Evolutionary conservation across 1,284 basidiomycete genomes (phyloP), one percentile per base, ranked within the genome.

Genomic region (Cystobasidium pallidum): DNA sequence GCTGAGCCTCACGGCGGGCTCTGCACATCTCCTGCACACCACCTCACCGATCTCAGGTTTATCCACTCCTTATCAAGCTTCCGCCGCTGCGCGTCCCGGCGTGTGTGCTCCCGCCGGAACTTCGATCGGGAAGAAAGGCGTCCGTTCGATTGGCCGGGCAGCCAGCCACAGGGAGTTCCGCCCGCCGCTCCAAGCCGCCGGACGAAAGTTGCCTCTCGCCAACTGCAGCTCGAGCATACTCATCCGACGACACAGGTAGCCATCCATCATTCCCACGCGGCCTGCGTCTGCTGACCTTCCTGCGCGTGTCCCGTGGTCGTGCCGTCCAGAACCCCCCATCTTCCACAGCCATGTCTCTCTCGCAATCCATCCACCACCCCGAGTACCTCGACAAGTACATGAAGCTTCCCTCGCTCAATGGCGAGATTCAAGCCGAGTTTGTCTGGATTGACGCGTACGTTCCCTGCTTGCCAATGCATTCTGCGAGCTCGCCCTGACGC

Each of bases 341-440:
- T 55, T 55, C 28, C 21, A 45, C 32, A 59, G 36, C 34, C 51
- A 51, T 73, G 26, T 73, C 71, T 3, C 55, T 75, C 28, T 54
- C 61, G 51, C 71, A 70, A 45, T 59, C 66, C 52, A n/a, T 72
- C 49, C 36, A 71, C 52, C 73, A 75, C 34, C 73, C 73, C 28
- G 52, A 45, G 28, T 51, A 73, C 52, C 59, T 75, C 21, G 41
- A 30, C 17, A 72, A 68, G 71, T 64, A 41, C 66, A 34, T 62
- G n/a, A n/a, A 70, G 43, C 43, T 80, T 77, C 74, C 72, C 77
- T 62, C 62, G 58, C 32, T 73, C 83, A 92, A 92, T 72, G 87
- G 88, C 26, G 90, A 91, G 81, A 80, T 95, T 81, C 93, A 95
- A 85, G 93, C 94, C 65, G 93, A 95, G 84, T 95, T 92, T 93